Conservation (phyloP, 139 green algal genomes). For the Coelastrella sp. region DNA sequence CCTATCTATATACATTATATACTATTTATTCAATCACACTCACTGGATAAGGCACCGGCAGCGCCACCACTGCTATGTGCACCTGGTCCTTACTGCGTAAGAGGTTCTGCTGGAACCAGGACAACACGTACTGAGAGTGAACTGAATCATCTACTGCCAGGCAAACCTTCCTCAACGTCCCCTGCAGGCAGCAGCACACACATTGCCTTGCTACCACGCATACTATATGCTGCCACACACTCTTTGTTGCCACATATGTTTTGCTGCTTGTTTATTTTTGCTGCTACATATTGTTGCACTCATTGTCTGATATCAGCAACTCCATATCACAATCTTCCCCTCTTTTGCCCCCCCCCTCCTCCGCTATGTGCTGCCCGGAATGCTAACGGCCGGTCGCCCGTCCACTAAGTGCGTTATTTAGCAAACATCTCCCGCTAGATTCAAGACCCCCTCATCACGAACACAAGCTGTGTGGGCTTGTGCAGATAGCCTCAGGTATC, state of each 20-base stretch:
- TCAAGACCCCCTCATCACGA: no score
- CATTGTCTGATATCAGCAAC: no score
- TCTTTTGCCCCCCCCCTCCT: no score
- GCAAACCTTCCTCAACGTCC: neutral
- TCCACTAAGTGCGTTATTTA: no score
- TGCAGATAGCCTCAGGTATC: no score
- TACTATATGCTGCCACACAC: neutral
- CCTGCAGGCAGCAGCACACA: conserved; percentile 13
- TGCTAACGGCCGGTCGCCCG: no score
- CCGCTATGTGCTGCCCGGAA: no score
- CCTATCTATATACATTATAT: neutral
- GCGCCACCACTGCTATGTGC: conserved; percentile 66
- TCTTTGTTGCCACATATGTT: no score
- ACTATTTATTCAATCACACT: neutral
- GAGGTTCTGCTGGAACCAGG: conserved; percentile 58
- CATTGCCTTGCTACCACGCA: neutral
- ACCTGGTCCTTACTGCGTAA: conserved; percentile 60
- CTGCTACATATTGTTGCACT: neutral
- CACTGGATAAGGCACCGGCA: conserved; percentile 66
- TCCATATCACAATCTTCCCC: neutral
- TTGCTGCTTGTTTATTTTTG: no score
- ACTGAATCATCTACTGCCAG: conserved; percentile 56
- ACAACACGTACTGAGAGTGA: conserved; percentile 48
- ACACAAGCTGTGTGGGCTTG: no score
- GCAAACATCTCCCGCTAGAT: no score